Percentiles rank a stretch among this genome's conserved stretches.
Conservation (phyloP, 1,284 basidiomycete species). For the Cryptococcus neoformans region DNA sequence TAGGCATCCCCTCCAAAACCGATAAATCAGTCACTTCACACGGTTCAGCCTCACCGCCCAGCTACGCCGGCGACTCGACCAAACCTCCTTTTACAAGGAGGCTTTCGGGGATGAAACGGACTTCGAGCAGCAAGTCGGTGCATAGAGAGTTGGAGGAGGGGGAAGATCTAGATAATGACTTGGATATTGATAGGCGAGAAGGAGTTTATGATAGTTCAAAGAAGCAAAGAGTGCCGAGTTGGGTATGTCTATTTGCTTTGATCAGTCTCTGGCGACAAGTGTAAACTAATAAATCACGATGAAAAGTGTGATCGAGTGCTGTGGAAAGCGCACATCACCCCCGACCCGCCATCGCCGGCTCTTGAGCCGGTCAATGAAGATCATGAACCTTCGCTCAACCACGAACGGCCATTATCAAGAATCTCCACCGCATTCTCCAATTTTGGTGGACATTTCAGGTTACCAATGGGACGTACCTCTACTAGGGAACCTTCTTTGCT, state of each 20-base stretch:
- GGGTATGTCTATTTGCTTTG: slow-evolving; percentile 28
- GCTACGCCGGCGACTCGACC: slow-evolving; percentile 1
- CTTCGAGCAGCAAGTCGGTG: slow-evolving; percentile 27
- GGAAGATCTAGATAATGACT: slow-evolving; percentile 27
- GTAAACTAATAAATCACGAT: background rate
- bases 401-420: slow-evolving; percentile 20
- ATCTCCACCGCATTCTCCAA: slow-evolving; percentile 32
- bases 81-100: slow-evolving; percentile 5
- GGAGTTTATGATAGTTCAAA: slow-evolving; percentile 54
- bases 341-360: slow-evolving; percentile 15
- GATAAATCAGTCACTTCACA: background rate
- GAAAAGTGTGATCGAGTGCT: slow-evolving; percentile 49
- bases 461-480: slow-evolving; percentile 18
- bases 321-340: slow-evolving; percentile 45
- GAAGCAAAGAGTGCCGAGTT: slow-evolving; percentile 54
- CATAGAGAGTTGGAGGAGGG: slow-evolving; percentile 15
- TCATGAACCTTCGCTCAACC: slow-evolving; percentile 2
- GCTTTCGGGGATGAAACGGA: slow-evolving; percentile 32
- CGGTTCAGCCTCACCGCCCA: background rate
- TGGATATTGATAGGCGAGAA: slow-evolving; percentile 38
- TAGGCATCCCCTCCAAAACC: background rate
- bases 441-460: slow-evolving; percentile 27
- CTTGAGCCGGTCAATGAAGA: slow-evolving; percentile 6
- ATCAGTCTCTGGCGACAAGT: background rate
- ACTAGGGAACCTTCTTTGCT: slow-evolving; percentile 22